Conservation (phyloP, 257 asterid genomes). For the Pogostemon cablin region DNA sequence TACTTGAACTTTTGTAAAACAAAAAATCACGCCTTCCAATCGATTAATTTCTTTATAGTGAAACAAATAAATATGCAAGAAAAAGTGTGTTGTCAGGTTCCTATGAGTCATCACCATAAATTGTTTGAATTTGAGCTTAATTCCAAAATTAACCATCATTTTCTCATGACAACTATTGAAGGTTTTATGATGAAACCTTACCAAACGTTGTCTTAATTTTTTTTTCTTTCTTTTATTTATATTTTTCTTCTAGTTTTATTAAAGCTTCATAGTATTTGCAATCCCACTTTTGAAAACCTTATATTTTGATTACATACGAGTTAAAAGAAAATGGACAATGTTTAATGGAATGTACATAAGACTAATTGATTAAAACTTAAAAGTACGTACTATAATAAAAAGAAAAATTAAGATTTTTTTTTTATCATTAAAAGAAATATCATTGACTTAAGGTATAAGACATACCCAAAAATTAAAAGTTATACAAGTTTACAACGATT, state of each 20-base stretch:
- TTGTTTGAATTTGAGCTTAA: conserved; percentile 29
- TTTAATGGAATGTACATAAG: no score
- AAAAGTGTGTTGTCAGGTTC: conserved; percentile 4
- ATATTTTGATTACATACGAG: no score
- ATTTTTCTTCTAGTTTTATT: background rate
- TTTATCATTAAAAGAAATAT: background rate
- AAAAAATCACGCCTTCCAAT: conserved; percentile 39
- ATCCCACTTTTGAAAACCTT: background rate
- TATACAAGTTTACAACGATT: no score
- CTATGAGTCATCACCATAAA: conserved; percentile 19
- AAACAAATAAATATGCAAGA: conserved; percentile 25
- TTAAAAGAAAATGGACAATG: no score
- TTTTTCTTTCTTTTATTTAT: background rate
- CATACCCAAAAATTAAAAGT: background rate
- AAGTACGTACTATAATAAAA: background rate
- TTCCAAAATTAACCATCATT: conserved; percentile 34
- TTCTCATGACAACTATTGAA: conserved; percentile 29
- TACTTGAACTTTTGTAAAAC: conserved; percentile 34
- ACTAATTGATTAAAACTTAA: no score
- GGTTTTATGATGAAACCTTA: conserved; percentile 26
- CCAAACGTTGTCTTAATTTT: conserved; percentile 17
- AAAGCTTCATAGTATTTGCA: background rate
- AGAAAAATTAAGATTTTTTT: background rate
- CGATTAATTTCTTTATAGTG: conserved; percentile 16
- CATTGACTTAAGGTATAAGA: background rate